Base-by-base conservation (phyloP, 257 asterid genomes). In the Primulina huaijiensis region DNA sequence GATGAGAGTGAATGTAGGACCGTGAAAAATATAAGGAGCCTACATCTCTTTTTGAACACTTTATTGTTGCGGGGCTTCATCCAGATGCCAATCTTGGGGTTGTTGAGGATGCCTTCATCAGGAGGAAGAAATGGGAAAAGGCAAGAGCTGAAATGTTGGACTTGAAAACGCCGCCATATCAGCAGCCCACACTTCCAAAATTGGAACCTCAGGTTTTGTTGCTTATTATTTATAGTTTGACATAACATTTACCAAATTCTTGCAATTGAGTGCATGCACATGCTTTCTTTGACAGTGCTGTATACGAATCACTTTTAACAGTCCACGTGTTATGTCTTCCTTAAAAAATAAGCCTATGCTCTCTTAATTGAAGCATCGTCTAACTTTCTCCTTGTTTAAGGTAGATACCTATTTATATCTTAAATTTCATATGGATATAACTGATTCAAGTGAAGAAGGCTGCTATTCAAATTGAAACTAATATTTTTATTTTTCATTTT, bases 1-100 rank as follows among this genome's bases (percentile, higher is more conserved):
- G 76, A 78, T 55, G 81, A 73, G 62, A 75, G 61, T 81, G 66
- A 31, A 74, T 84, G 88, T 73, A 92, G 98, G 98, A 84, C 68
- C 81, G 85, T 78, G 92, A 85, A 76, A 87, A 81, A 67, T 92
- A 87, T 77, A 78, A 79, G 82, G 97, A 90, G 81, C 96, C 95
- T 33, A 70, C 86, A 68, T 73, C 89, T 27, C 88, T 92, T 76
- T 88, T 92, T 74, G 98, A 92, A 79, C 96, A 92, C 87, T 90
- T 92, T 74, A 69, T 87, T 75, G 74, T 92, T 70, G 87, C 76
- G 79, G 98, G 98, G 80, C 88, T 90, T 78, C 95, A 80, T 77
- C 97, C 98, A 57, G 89, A 92, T 72, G 82, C 88, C 75, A 87
- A 90, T 79, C 93, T 90, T 64, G 89, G 87, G 76, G 87, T 73